Percentiles rank a stretch among this genome's conserved stretches.
These are phyloP conservation scores for Paraurostyla sp. DNA, from an alignment of 73 alveolate genomes.

Conservation along the genomic window DNA sequence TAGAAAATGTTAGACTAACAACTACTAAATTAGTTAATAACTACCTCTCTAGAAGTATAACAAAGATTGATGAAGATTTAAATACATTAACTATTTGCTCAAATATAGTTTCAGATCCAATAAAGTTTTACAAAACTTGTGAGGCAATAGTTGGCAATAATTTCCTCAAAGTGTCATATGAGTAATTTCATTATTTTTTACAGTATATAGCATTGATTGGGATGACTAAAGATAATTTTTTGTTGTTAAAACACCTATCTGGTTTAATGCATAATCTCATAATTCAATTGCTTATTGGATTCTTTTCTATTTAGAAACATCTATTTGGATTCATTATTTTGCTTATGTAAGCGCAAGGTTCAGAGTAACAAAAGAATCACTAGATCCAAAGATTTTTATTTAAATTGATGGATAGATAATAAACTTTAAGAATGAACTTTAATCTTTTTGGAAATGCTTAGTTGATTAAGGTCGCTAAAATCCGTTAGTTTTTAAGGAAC, in stretches of 20 bases:
- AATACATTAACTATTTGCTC: conserved; percentile 14
- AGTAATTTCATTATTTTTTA: background rate
- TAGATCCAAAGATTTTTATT: background rate
- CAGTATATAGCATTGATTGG: conserved; percentile 24
- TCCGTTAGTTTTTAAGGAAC: background rate
- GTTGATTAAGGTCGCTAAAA: background rate
- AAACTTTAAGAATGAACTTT: conserved; percentile 1
- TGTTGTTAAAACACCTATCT: background rate
- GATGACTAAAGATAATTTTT: background rate
- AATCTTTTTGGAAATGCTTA: background rate
- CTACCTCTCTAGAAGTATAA: background rate
- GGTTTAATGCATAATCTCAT: background rate
- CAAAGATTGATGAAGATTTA: background rate
- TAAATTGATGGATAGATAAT: background rate
- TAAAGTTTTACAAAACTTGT: background rate
- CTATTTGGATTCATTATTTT: conserved; percentile 26
- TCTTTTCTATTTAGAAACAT: conserved; percentile 2
- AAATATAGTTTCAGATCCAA: background rate
- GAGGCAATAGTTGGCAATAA: conserved; percentile 22
- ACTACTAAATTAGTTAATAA: background rate
- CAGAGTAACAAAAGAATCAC: background rate
- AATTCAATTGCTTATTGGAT: conserved; percentile 46
- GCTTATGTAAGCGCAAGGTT: conserved; percentile 17
- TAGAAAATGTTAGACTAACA: conserved; percentile 29
- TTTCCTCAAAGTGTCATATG: conserved; percentile 36